Evolutionary conservation across 345 rosid species (phyloP).

Genomic region (Syzygium oleosum): DNA sequence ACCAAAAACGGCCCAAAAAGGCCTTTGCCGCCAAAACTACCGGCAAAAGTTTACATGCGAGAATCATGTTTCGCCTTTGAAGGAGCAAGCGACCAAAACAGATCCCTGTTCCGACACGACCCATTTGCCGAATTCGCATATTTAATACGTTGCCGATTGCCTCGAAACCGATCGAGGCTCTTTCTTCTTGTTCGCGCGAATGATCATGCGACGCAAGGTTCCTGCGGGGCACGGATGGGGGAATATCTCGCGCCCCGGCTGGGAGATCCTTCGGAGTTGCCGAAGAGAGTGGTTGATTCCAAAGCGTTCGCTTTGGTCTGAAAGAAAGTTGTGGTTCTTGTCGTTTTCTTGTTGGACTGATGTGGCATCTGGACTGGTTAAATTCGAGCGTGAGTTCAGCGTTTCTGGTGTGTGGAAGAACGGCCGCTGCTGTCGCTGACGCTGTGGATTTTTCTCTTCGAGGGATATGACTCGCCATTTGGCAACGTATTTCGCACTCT

Average conservation of each 20-base stretch:
- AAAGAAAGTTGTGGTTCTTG: background rate
- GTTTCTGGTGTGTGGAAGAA: background rate
- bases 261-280: background rate
- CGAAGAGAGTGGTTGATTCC: background rate
- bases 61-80: background rate
- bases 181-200: background rate
- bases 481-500: background rate
- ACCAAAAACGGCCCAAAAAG: background rate
- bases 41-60: background rate
- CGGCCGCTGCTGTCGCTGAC: background rate
- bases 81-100: background rate
- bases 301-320: background rate
- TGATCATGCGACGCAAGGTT: background rate
- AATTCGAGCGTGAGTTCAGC: background rate
- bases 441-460: background rate
- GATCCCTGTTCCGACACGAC: background rate
- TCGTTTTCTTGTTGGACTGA: background rate
- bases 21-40: background rate
- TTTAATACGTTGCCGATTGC: background rate
- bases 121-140: background rate
- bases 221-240: background rate
- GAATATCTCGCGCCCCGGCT: background rate
- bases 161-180: background rate
- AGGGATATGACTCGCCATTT: background rate
- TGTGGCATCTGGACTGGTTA: background rate